Percentiles rank a stretch among this genome's conserved stretches.
Conservation (phyloP, 257 asterid genomes). For the Ligustrum vulgare region DNA sequence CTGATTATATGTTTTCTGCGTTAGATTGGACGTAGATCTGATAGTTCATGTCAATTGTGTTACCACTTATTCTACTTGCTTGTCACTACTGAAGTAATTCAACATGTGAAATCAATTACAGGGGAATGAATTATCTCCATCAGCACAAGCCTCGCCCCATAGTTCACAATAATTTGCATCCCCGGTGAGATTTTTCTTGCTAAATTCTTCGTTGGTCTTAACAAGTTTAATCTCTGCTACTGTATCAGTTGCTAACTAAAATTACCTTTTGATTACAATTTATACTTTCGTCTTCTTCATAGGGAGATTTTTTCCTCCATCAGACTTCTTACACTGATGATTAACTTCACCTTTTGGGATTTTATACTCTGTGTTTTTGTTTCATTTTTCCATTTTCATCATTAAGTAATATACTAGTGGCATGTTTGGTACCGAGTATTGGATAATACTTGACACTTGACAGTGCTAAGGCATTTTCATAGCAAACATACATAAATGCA, state of each 20-base stretch:
- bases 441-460: background rate
- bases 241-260: background rate
- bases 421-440: background rate
- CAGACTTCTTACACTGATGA: background rate
- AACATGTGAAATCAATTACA: conserved; percentile 25
- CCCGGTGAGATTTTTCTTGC: conserved; percentile 29
- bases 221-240: background rate
- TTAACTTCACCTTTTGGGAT: background rate
- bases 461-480: too few relatives aligned
- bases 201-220: background rate
- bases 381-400: background rate
- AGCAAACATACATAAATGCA: background rate
- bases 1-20: background rate
- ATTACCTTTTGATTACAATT: background rate
- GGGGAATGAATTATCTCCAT: conserved; percentile 74
- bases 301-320: background rate
- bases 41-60: background rate
- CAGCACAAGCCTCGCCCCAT: conserved; percentile 64
- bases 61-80: background rate
- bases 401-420: background rate
- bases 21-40: background rate
- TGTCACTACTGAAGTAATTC: conserved; percentile 2
- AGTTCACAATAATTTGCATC: conserved; percentile 58
- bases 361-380: background rate
- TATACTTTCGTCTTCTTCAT: background rate